Evolutionary conservation across 495 filamentous ascomycete genomes (phyloP).

Genomic region (Annulohypoxylon maeteangense): DNA sequence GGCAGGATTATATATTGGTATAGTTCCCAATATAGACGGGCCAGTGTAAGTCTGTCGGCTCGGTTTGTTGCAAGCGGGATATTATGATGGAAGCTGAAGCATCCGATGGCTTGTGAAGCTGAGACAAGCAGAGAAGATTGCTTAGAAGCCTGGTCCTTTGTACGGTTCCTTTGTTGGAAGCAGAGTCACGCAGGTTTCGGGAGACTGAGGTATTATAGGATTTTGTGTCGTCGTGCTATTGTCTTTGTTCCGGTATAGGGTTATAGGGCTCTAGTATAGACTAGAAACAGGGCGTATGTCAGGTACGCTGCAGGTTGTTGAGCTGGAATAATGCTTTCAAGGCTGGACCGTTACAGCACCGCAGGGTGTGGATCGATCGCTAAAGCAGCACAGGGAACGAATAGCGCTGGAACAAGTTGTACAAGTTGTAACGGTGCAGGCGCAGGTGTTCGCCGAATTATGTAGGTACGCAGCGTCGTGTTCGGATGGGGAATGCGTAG

Average conservation of each 20-base stretch:
- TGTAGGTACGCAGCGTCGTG: conserved; percentile 38
- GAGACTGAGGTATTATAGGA: conserved; percentile 46
- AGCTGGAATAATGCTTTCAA: conserved; percentile 33
- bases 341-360: conserved; percentile 38
- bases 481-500: conserved; percentile 35
- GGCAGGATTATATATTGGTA: conserved; percentile 48
- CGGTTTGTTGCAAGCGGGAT: conserved; percentile 29
- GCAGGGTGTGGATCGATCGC: conserved; percentile 42
- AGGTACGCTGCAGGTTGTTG: conserved; percentile 44
- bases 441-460: conserved; percentile 45
- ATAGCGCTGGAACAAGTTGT: conserved; percentile 49
- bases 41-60: conserved; percentile 32
- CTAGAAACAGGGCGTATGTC: conserved; percentile 37
- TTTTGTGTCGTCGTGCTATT: conserved; percentile 44
- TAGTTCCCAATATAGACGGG: conserved; percentile 37
- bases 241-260: conserved; percentile 38
- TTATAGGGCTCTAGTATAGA: conserved; percentile 43
- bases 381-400: conserved; percentile 42
- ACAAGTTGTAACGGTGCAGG: conserved; percentile 47
- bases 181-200: conserved; percentile 49
- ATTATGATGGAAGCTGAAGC: conserved; percentile 44
- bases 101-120: conserved; percentile 41
- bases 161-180: conserved; percentile 35
- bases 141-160: conserved; percentile 42
- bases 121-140: conserved; percentile 50